Base-by-base conservation (phyloP, 129 eudicot genomes). In the Flaveria brownii region DNA sequence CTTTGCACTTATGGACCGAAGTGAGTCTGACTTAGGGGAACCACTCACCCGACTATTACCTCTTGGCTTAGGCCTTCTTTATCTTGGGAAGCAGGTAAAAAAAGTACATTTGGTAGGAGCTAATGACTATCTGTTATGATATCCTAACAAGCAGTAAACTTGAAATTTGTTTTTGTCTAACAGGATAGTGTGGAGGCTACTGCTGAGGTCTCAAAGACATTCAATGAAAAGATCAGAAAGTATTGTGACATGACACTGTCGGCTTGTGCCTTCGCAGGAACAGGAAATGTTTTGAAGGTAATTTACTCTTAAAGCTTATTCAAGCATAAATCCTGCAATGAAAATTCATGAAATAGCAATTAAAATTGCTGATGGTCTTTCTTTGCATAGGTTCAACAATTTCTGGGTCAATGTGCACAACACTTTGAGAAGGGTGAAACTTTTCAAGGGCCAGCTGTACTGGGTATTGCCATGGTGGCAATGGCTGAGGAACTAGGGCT, bases 171-270 rank as follows among this genome's bases (percentile, higher is more conserved):
- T 61, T 17, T 78, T 51, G 15, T 3, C 1, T 41, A 23, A 85
- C 92, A 95, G 97, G 99, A 95, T 74, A 89, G 84, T 30, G 99
- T 91, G 52, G 99, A 95, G 82, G 97, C 99, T n/a, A 95, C 96
- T 33, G 92, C 99, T 62, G 99, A 95, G 81, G 97, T 95, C 17
- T 91, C 97, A 15, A 91, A 89, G 84, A 95, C 97, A 6, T 91
- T 95, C 65, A 89, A 91, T 77, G 94, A 89, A 20, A 91, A 95
- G 84, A 95, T 95, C 78, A 85, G 97, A 76, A 95, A 89, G 70
- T 86, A 95, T 28, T 95, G 99, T 46, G 97, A 95, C 70, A 91
- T 95, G 99, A 95, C 96, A 63, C 84, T 95, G 50, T 88, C 86
- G 15, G 86, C 99, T 56, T 95, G 99, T 80, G 99, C 99, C 20